Percentiles rank a stretch among this genome's conserved stretches.
Evolutionary conservation across 495 filamentous ascomycete species (phyloP).

Genomic region (Cercophora newfieldiana): DNA sequence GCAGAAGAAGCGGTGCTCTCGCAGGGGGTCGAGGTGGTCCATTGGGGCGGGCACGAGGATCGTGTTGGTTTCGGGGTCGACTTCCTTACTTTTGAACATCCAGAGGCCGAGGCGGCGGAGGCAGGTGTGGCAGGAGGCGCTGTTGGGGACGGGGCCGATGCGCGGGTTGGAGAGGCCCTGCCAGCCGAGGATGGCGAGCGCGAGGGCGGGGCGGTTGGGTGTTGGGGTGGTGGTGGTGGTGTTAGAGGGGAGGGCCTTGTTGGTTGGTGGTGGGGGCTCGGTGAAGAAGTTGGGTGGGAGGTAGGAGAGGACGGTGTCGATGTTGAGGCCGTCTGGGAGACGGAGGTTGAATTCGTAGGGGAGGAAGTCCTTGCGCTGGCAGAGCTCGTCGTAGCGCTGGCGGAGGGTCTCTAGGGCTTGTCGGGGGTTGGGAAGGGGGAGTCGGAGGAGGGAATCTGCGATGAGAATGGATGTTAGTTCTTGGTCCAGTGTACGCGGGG

Average conservation of each 20-base stretch:
- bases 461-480: slow-evolving; percentile 43
- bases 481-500: not conserved
- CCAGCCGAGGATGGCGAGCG: slow-evolving; percentile 86
- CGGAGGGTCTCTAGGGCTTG: slow-evolving; percentile 56
- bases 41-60: slow-evolving; percentile 58
- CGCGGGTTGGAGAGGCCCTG: slow-evolving; percentile 64
- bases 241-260: slow-evolving; percentile 17
- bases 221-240: slow-evolving; percentile 18
- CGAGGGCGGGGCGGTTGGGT: slow-evolving; percentile 63
- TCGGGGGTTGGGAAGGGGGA: slow-evolving; percentile 58
- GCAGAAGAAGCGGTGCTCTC: slow-evolving; percentile 78
- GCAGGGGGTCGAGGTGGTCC: slow-evolving; percentile 63
- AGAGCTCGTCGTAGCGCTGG: slow-evolving; percentile 60
- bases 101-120: slow-evolving; percentile 88
- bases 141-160: slow-evolving; percentile 56
- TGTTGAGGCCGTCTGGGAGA: slow-evolving; percentile 44
- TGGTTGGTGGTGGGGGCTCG: slow-evolving; percentile 35
- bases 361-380: slow-evolving; percentile 45
- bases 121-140: slow-evolving; percentile 79
- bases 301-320: slow-evolving; percentile 51
- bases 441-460: slow-evolving; percentile 45
- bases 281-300: slow-evolving; percentile 50
- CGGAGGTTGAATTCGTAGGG: slow-evolving; percentile 55
- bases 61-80: slow-evolving; percentile 46
- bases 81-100: slow-evolving; percentile 74